These are phyloP conservation scores for Starmera caribaea DNA, from an alignment of 805 yeast species.

Conservation along the genomic window DNA sequence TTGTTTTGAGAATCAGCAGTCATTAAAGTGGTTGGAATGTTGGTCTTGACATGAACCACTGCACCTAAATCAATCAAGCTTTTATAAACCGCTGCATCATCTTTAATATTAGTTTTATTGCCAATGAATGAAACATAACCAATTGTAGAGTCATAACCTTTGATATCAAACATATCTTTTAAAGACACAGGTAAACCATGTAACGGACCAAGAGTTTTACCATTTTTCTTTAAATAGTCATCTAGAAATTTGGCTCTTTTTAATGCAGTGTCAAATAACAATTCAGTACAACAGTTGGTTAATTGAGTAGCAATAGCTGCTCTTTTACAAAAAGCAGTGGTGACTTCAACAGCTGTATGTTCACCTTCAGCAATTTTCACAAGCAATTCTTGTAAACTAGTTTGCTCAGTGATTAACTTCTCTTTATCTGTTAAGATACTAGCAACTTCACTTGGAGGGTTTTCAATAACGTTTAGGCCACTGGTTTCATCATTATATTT, in stretches of 20 bases:
- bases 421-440: background rate
- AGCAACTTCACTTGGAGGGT: too few species aligned
- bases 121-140: conserved; percentile 25
- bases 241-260: conserved; percentile 43
- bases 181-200: conserved; percentile 57
- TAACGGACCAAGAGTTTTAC: conserved; percentile 39
- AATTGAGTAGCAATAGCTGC: conserved; percentile 45
- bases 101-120: background rate
- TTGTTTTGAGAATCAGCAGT: conserved; percentile 44
- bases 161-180: conserved; percentile 28
- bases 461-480: too few species aligned
- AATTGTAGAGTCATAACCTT: conserved; percentile 34
- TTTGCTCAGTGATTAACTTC: background rate
- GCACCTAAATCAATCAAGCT: conserved; percentile 28
- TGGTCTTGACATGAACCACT: conserved; percentile 44
- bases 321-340: conserved; percentile 41
- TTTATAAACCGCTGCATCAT: background rate
- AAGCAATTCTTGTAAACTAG: too few species aligned
- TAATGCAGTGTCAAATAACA: conserved; percentile 44
- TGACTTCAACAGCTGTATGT: conserved; percentile 22
- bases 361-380: background rate
- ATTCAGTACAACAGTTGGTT: conserved; percentile 15
- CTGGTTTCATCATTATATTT: too few species aligned
- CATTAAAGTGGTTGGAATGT: conserved; percentile 50
- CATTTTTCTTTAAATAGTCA: conserved; percentile 31